Evolutionary conservation across 345 rosid genomes (phyloP).

Genomic region (Mangifera indica): DNA sequence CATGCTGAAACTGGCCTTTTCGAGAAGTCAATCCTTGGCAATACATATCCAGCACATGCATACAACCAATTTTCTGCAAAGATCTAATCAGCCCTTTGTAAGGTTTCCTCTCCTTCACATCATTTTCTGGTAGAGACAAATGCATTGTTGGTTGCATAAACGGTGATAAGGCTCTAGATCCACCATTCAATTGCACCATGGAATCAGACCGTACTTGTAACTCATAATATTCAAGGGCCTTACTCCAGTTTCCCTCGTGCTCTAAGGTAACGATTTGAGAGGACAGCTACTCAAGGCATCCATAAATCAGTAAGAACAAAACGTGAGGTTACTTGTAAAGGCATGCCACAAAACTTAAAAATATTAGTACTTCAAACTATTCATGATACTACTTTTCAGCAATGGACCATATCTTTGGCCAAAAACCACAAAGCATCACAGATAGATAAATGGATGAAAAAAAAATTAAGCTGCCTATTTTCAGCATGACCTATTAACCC

Average conservation of each 20-base stretch:
- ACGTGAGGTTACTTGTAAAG: conserved; percentile 8
- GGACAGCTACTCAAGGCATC: conserved; percentile 49
- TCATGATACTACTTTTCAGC: background rate
- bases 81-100: conserved; percentile 88
- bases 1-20: conserved; percentile 66
- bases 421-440: background rate
- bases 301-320: conserved; percentile 23
- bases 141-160: conserved; percentile 30
- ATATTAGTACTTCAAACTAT: conserved; percentile 10
- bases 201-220: conserved; percentile 75
- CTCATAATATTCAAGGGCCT: conserved; percentile 93
- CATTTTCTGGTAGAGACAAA: conserved; percentile 39
- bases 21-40: conserved; percentile 80
- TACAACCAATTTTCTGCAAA: conserved; percentile 90
- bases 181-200: conserved; percentile 33
- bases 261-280: conserved; percentile 91
- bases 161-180: conserved; percentile 35
- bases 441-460: background rate
- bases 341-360: background rate
- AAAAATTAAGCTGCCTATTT: too few relatives aligned
- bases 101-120: conserved; percentile 55
- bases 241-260: conserved; percentile 96
- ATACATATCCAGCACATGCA: conserved; percentile 81
- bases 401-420: background rate
- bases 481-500: too few relatives aligned